Percentiles rank a stretch among this genome's conserved stretches.
Evolutionary conservation across 441 rosid species (phyloP).

Genomic region (Rhodomyrtus psidioides): DNA sequence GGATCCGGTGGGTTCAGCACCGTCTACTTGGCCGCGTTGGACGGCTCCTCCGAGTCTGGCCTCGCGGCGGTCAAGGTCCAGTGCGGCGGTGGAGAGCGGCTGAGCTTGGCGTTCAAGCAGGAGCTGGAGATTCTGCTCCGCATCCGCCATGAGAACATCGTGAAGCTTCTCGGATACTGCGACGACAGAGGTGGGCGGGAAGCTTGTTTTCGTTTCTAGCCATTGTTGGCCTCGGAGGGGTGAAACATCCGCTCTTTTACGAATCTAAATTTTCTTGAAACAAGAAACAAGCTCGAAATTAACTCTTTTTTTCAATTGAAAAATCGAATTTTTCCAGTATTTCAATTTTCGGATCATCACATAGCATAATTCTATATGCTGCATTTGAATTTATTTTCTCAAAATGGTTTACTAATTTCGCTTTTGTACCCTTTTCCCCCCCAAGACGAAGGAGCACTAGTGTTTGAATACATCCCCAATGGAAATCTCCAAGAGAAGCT

Average conservation of each 20-base stretch:
- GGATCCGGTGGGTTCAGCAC: slow-evolving; percentile 82
- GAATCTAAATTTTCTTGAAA: background rate
- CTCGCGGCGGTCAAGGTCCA: slow-evolving; percentile 63
- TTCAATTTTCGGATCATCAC: background rate
- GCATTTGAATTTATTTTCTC: too few species aligned
- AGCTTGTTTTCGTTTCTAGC: background rate
- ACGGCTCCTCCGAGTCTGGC: background rate
- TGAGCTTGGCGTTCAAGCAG: slow-evolving; percentile 46
- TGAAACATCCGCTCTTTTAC: background rate
- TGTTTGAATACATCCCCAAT: slow-evolving; percentile 56
- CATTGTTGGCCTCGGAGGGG: background rate
- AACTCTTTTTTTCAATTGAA: background rate
- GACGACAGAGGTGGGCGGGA: slow-evolving; percentile 40
- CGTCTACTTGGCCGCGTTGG: slow-evolving; percentile 51
- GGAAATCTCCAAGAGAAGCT: slow-evolving; percentile 71
- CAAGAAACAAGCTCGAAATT: background rate
- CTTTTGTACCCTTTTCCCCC: background rate
- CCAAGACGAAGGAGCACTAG: slow-evolving; percentile 56
- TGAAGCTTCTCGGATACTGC: slow-evolving; percentile 67
- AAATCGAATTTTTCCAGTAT: background rate
- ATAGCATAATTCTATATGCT: too few species aligned
- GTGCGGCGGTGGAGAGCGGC: slow-evolving; percentile 45
- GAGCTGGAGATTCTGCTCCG: slow-evolving; percentile 65
- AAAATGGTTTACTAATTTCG: background rate
- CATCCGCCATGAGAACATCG: slow-evolving; percentile 56